phyloP scores from a whole-genome alignment of 1,284 basidiomycete species.

The Trametes polyzona region DNA sequence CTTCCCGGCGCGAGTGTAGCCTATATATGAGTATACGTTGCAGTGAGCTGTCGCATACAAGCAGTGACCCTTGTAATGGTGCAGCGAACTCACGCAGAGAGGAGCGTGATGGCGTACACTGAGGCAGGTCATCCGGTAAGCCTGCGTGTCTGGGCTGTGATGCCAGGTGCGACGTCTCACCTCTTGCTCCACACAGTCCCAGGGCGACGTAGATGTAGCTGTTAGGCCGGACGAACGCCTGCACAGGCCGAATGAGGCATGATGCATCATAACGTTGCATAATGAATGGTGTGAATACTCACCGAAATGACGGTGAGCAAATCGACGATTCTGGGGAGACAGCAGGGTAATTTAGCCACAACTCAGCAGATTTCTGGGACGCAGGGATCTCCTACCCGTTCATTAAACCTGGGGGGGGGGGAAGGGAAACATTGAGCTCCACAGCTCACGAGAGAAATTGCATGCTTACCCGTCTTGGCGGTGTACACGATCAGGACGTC shows the following conservation, averaged over 20 bases:
- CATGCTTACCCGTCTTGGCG: constrained; percentile 9
- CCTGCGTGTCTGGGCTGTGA: background rate
- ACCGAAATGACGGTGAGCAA: too few species aligned
- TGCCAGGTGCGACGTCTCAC: background rate
- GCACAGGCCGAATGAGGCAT: too few species aligned
- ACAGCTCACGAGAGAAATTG: background rate
- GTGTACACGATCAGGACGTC: constrained; percentile 13
- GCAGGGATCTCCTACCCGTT: background rate
- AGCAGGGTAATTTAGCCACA: background rate
- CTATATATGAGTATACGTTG: too few species aligned
- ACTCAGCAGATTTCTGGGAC: background rate
- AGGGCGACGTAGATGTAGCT: too few species aligned
- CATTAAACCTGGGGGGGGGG: constrained; percentile 1
- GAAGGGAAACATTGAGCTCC: too few species aligned
- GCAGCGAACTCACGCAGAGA: constrained; percentile 1
- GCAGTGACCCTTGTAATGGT: too few species aligned
- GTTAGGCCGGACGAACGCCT: too few species aligned
- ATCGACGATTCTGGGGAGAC: too few species aligned
- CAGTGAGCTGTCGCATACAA: too few species aligned
- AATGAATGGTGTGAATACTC: too few species aligned
- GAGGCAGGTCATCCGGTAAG: background rate
- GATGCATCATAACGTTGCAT: too few species aligned
- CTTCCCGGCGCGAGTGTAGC: too few species aligned
- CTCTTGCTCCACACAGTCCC: background rate
- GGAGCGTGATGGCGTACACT: constrained; percentile 7